Conservation (phyloP, 306 rosid species). For the Macrotyloma uniflorum region DNA sequence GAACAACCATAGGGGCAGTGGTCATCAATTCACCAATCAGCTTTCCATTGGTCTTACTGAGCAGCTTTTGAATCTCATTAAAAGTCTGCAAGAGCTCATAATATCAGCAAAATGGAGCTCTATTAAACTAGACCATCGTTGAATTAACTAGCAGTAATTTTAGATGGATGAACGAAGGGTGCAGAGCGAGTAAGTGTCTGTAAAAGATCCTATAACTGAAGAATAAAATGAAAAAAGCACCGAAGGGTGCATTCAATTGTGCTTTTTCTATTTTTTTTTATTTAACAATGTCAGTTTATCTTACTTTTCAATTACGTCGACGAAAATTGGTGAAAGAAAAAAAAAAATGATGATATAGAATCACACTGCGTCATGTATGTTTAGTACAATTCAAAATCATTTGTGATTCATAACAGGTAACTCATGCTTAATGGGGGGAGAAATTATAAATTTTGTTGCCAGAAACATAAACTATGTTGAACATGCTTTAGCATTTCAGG, state of each 20-base stretch:
- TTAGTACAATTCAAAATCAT: no score
- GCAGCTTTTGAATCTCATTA: conserved; percentile 82
- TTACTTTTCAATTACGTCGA: neutral
- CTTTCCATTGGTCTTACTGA: conserved; percentile 87
- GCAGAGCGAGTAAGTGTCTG: neutral
- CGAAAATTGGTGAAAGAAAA: neutral
- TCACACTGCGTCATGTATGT: no score
- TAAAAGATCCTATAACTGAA: neutral
- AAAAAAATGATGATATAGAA: neutral
- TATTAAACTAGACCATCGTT: neutral
- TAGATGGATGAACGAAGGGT: no score
- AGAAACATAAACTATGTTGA: no score
- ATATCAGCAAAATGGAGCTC: conserved; percentile 20
- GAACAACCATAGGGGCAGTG: conserved; percentile 82
- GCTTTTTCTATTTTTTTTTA: neutral
- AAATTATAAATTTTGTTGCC: no score
- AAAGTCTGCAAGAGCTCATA: conserved; percentile 67
- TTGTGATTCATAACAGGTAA: no score
- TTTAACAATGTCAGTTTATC: neutral
- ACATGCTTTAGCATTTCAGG: no score
- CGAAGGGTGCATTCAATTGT: neutral
- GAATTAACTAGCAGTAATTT: neutral
- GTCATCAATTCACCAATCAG: conserved; percentile 94
- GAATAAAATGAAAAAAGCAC: neutral
- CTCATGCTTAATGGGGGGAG: no score